Evolutionary conservation across 148 eudicot genomes (phyloP).

Genomic region (Camellia granthamiana): DNA sequence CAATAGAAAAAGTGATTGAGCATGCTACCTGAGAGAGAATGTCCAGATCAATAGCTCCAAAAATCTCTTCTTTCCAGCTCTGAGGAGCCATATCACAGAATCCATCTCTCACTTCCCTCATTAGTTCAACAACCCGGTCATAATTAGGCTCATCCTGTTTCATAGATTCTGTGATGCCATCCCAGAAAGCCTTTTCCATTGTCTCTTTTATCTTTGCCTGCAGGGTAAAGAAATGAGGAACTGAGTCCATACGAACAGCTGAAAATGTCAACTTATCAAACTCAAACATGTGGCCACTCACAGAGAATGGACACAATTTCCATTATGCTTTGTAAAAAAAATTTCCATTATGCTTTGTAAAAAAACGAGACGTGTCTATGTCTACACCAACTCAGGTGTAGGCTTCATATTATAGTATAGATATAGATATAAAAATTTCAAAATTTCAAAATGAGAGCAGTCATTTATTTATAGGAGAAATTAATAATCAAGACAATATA

Average conservation of each 20-base stretch:
- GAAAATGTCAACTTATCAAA: neutral
- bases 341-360: too few relatives aligned
- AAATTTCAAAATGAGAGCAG: neutral
- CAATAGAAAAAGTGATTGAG: slow-evolving; percentile 3
- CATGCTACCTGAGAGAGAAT: slow-evolving; percentile 65
- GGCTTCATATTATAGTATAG: too few relatives aligned
- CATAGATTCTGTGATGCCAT: slow-evolving; percentile 68
- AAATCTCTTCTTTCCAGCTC: slow-evolving; percentile 78
- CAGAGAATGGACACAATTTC: neutral
- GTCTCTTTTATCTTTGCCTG: slow-evolving; percentile 66
- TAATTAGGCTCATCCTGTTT: slow-evolving; percentile 68
- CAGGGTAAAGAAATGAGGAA: slow-evolving; percentile 4
- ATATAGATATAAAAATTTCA: neutral
- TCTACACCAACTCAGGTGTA: too few relatives aligned
- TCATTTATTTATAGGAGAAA: neutral
- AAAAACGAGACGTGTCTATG: too few relatives aligned
- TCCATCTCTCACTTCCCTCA: slow-evolving; percentile 91
- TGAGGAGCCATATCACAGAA: slow-evolving; percentile 78
- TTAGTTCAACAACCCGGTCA: slow-evolving; percentile 68
- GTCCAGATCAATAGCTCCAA: slow-evolving; percentile 66
- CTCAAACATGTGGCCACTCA: neutral
- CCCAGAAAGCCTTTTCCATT: slow-evolving; percentile 97
- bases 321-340: neutral
- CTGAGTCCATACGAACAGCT: slow-evolving; percentile 7
- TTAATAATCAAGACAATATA: slow-evolving; percentile 16